Base-by-base conservation (phyloP, 306 rosid genomes). In the Fragaria vesca region DNA sequence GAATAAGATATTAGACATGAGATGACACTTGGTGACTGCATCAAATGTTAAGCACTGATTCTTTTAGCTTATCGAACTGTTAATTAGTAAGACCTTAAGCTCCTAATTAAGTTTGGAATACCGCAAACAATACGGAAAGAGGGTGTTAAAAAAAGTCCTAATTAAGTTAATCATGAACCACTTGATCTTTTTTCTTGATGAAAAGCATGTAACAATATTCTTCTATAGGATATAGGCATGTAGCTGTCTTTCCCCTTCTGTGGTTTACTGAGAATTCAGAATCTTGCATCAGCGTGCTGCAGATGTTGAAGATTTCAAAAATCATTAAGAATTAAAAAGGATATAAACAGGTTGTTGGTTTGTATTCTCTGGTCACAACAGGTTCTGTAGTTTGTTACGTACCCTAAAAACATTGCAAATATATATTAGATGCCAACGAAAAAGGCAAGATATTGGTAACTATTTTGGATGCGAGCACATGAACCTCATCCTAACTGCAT, bases 1-100 rank as follows among this genome's bases (percentile, higher is more conserved):
- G 21, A 55, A 20, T 57, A 21, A 3, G 63, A 21, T 57, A 21
- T 10, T 69, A 45, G 6, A 4, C 40, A 12, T 54, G 66, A 13
- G 36, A 28, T 73, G 68, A 73, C 68, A 73, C 70, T 68, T n/a
- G 69, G 13, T 65, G 69, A 65, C 45, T 32, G 40, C 69, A 34
- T 65, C 69, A 16, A 65, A 32, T 32, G 9, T 34, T 34, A 20
- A 32, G 6, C 69, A 65, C 20, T 3, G 18, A 5, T 30, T 32
- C 1, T 16, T 32, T 1, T 34, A 65, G 43, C 40, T 57, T 57
- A 60, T 50, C 36, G 13, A 26, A 58, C 24, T 58, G 36, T 26
- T 24, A 6, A 42, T 42, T 42, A 58, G 8, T n/a, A 69, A 43
- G 54, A 13, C 30, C 2, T 47, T 1, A 21, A 46, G 4, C 26